Evolutionary conservation across 2,329 filamentous ascomycete species (phyloP), one percentile per base, ranked within the genome.

Genomic region (Penicillium oxalicum): DNA sequence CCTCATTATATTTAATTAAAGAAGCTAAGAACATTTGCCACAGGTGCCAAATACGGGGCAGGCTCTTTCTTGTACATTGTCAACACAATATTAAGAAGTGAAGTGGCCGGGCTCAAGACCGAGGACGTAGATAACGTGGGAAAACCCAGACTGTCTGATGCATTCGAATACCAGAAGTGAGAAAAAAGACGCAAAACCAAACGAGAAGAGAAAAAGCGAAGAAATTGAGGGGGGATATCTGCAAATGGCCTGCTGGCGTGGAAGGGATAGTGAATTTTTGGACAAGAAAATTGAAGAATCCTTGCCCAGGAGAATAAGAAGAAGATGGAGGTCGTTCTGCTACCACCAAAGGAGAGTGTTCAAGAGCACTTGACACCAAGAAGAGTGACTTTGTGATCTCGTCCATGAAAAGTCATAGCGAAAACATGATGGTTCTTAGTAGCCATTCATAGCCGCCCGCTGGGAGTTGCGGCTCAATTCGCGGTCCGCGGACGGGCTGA

Each of bases 361-460:
- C 50, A 47, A 45, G 44, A 54, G 55, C 51, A 54, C 52, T 53
- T 54, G 45, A 59, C 52, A 54, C 48, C 45, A 5, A 40, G 48
- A 48, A 53, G 42, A 57, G 53, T 47, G 52, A 39, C 47, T 51
- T 38, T 45, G 45, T 44, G 48, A 50, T 40, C 44, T 42, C 47
- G 25, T 45, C 50, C 40, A 18, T 32, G 43, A 40, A 47, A 36
- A 43, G 29, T 32, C 3, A 32, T 32, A 8, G 29, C 7, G 38
- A 25, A 12, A 28, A 25, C 1, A 18, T 37, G 44, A 39, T 27
- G 29, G 33, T 40, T 32, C 47, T 68, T 91, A 96, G 79, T 97
- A 96, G 72, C 93, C 93, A 75, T 97, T 98, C 90, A 97, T 95
- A 60, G 90, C 94, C 84, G 93, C 88, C 70, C 93, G 84, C 79